Conservation (phyloP, 371 early-diverging fungal genomes). For the Pancytospora philotis region DNA sequence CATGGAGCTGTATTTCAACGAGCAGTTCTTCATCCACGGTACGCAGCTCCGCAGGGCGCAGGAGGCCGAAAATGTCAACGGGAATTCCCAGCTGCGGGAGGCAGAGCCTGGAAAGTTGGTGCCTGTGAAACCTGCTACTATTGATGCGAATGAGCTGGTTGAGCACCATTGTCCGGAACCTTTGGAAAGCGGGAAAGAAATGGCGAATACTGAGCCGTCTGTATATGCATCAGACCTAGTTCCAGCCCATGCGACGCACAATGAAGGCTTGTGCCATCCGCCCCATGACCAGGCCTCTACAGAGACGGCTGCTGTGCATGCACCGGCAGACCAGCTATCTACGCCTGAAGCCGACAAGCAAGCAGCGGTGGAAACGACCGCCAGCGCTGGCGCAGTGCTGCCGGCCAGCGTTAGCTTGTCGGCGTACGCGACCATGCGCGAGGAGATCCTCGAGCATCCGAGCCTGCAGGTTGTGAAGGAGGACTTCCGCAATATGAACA, state of each 20-base stretch:
- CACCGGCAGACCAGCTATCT: too few relatives aligned
- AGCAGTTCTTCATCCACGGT: background rate
- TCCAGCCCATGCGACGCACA: background rate
- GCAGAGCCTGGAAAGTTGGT: too few relatives aligned
- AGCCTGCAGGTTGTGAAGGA: conserved; percentile 59
- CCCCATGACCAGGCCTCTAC: background rate
- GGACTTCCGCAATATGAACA: conserved; percentile 71
- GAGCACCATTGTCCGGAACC: too few relatives aligned
- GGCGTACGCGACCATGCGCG: background rate
- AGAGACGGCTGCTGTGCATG: too few relatives aligned
- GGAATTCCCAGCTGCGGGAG: background rate
- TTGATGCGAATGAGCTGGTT: background rate
- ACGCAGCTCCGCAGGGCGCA: background rate
- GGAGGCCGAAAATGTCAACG: background rate
- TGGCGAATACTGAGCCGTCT: too few relatives aligned
- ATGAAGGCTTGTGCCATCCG: too few relatives aligned
- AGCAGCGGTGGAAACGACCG: background rate
- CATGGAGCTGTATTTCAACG: conserved; percentile 13
- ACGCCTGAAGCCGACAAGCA: too few relatives aligned
- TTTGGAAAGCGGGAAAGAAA: too few relatives aligned
- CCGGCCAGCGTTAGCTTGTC: background rate
- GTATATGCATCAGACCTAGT: too few relatives aligned
- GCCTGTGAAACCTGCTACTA: too few relatives aligned
- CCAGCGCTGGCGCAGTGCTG: background rate
- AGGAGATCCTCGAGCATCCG: conserved; percentile 1